Conservation (phyloP, 441 rosid species). For the Pelargonium fulgidum region DNA sequence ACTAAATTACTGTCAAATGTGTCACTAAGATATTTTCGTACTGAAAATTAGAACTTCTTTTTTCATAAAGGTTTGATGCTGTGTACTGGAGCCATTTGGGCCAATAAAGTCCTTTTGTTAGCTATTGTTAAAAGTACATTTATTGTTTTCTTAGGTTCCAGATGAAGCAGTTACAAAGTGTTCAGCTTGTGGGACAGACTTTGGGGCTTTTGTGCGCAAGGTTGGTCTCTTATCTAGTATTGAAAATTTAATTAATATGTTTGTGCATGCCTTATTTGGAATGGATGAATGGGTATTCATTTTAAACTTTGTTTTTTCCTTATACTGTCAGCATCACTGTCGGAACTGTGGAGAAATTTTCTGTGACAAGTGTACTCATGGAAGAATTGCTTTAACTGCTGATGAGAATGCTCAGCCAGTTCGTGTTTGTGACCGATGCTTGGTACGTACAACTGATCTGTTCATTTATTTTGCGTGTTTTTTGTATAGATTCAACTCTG, state of each 20-base stretch:
- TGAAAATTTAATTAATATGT: conserved; percentile 9
- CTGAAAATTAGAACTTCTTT: not conserved
- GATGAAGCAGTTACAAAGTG: conserved; percentile 91
- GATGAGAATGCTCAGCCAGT: conserved; percentile 92
- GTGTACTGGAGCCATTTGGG: not conserved
- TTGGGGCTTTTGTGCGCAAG: conserved; percentile 77
- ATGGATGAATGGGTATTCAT: not conserved
- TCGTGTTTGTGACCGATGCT: conserved; percentile 89
- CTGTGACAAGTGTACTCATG: conserved; percentile 95
- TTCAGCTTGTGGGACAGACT: conserved; percentile 70
- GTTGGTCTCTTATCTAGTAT: conserved; percentile 26
- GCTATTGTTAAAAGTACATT: not conserved
- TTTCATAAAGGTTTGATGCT: not conserved
- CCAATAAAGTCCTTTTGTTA: not conserved
- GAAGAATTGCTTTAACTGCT: conserved; percentile 87
- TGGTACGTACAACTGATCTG: conserved; percentile 41
- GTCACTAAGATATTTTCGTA: not conserved
- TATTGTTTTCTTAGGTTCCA: conserved; percentile 51
- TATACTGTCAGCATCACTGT: conserved; percentile 77
- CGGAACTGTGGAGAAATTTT: conserved; percentile 96
- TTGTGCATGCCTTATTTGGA: not conserved
- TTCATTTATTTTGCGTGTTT: not conserved
- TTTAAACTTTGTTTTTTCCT: not conserved
- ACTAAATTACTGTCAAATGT: too few species aligned
- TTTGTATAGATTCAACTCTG: not conserved